phyloP scores from a whole-genome alignment of 345 rosid species.

The Gossypioides kirkii region DNA sequence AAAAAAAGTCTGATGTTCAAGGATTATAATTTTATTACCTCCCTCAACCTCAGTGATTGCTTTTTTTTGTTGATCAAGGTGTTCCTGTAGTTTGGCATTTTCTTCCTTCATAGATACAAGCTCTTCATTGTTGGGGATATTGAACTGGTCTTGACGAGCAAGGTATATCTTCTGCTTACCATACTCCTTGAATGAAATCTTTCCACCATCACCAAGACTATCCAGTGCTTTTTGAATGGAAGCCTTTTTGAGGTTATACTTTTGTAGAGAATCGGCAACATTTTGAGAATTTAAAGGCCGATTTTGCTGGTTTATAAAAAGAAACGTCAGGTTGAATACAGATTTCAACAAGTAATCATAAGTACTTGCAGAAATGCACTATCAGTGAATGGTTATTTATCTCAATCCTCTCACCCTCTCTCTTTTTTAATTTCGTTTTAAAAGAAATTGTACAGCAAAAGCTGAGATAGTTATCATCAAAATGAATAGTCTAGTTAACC shows the following conservation, averaged over 20 bases:
- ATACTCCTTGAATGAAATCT: slow-evolving; percentile 82
- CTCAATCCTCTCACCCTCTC: not conserved
- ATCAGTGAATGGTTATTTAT: no score
- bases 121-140: slow-evolving; percentile 75
- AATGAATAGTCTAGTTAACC: not conserved
- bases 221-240: slow-evolving; percentile 84
- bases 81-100: slow-evolving; percentile 57
- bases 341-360: not conserved
- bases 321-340: not conserved
- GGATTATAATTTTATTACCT: slow-evolving; percentile 36
- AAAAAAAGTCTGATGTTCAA: not conserved
- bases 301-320: slow-evolving; percentile 58
- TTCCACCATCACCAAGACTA: slow-evolving; percentile 62
- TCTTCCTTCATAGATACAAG: slow-evolving; percentile 79
- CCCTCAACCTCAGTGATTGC: slow-evolving; percentile 52
- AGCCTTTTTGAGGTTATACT: slow-evolving; percentile 87
- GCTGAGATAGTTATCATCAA: not conserved
- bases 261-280: slow-evolving; percentile 83
- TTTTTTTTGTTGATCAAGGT: slow-evolving; percentile 57
- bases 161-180: slow-evolving; percentile 93
- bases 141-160: slow-evolving; percentile 89
- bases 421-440: not conserved
- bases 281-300: slow-evolving; percentile 82
- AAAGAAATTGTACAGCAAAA: not conserved
- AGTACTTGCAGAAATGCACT: not conserved